Percentiles rank a stretch among this genome's conserved stretches.
Conservation (phyloP, 495 filamentous ascomycete species). For the Xylaria grammica region DNA sequence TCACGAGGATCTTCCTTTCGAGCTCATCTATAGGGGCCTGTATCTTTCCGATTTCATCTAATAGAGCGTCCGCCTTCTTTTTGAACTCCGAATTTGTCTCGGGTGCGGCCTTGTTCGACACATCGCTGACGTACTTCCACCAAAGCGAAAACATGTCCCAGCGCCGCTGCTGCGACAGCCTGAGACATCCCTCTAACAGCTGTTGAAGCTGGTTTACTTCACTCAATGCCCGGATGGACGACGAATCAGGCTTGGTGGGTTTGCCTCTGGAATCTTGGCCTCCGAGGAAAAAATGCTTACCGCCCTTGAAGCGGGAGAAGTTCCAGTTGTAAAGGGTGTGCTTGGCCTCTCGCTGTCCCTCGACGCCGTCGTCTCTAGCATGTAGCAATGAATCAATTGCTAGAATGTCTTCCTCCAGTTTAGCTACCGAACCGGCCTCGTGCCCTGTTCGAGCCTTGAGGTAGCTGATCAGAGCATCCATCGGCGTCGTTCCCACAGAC, state of each 20-base stretch:
- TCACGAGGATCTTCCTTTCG: conserved; percentile 9
- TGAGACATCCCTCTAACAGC: conserved; percentile 25
- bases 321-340: conserved; percentile 42
- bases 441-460: conserved; percentile 24
- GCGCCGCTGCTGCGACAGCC: conserved; percentile 20
- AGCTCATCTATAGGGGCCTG: conserved; percentile 5
- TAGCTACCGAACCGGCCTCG: conserved; percentile 14
- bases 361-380: conserved; percentile 42
- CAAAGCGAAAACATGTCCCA: conserved; percentile 50
- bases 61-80: conserved; percentile 11
- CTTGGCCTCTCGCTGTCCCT: conserved; percentile 36
- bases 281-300: conserved; percentile 33
- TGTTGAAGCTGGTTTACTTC: conserved; percentile 34
- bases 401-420: conserved; percentile 34
- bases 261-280: conserved; percentile 13
- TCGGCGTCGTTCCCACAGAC: conserved; percentile 51
- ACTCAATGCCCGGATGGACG: conserved; percentile 21
- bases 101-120: conserved; percentile 3
- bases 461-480: conserved; percentile 53
- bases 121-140: conserved; percentile 41
- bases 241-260: conserved; percentile 16
- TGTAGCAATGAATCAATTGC: conserved; percentile 35
- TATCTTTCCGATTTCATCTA: conserved; percentile 1
- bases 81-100: conserved; percentile 1
- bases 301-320: conserved; percentile 37